Conservation (phyloP, 2,329 filamentous ascomycete species). For the Aureobasidium mangrovei region DNA sequence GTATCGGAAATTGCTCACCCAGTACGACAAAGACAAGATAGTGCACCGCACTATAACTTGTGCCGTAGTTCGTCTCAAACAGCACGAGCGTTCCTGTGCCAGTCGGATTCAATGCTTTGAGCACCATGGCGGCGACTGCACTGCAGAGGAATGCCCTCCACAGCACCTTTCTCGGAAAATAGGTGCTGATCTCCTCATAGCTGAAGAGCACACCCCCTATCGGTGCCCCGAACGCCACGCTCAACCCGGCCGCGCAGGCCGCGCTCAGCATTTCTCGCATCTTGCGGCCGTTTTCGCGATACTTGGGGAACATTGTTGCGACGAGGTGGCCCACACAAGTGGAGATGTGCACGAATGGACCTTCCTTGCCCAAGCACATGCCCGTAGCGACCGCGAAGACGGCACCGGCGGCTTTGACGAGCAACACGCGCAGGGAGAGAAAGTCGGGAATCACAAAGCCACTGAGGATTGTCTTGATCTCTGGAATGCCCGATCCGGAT, state of each 20-base stretch:
- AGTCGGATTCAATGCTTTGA: conserved; percentile 51
- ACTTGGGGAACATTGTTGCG: conserved; percentile 45
- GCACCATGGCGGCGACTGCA: conserved; percentile 45
- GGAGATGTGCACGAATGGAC: conserved; percentile 53
- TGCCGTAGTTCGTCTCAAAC: conserved; percentile 52
- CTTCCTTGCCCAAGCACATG: conserved; percentile 55
- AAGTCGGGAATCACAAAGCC: conserved; percentile 54
- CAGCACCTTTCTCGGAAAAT: conserved; percentile 51
- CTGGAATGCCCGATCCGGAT: conserved; percentile 50
- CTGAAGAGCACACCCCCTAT: conserved; percentile 54
- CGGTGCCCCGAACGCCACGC: conserved; percentile 54
- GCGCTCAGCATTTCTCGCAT: conserved; percentile 51
- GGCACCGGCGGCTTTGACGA: conserved; percentile 50
- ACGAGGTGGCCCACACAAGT: conserved; percentile 50
- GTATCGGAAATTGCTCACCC: conserved; percentile 19
- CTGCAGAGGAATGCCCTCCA: conserved; percentile 53
- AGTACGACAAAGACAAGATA: conserved; percentile 50
- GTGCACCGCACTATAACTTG: conserved; percentile 46
- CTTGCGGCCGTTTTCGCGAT: conserved; percentile 48
- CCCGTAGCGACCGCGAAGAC: conserved; percentile 51
- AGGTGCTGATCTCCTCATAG: conserved; percentile 53
- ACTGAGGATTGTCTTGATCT: conserved; percentile 53
- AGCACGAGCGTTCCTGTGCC: conserved; percentile 53
- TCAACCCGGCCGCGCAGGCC: conserved; percentile 49
- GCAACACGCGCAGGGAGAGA: conserved; percentile 45